Percentiles rank a stretch among this genome's conserved stretches.
Conservation (phyloP, 805 yeast species). For the Saccharomycopsis sp. region DNA sequence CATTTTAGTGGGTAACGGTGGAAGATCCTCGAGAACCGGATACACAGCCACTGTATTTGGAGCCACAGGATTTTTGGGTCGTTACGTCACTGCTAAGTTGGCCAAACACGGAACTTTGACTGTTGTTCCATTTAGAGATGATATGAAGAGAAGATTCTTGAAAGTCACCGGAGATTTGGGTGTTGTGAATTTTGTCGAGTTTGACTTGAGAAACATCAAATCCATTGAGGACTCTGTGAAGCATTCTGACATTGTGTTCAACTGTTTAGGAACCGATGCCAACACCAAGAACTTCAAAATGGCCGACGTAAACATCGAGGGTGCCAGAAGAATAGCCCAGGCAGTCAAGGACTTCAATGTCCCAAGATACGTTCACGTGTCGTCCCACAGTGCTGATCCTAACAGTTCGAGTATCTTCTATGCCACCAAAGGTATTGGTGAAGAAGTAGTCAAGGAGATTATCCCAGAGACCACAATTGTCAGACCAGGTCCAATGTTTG, state of each 20-base stretch:
- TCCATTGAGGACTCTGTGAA: constrained; percentile 72
- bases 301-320: constrained; percentile 79
- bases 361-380: constrained; percentile 71
- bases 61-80: constrained; percentile 72
- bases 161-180: constrained; percentile 85
- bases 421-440: constrained; percentile 77
- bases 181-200: constrained; percentile 76
- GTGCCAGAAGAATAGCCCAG: constrained; percentile 68
- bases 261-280: constrained; percentile 70
- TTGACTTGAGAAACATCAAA: constrained; percentile 70
- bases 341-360: constrained; percentile 65
- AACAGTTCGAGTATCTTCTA: constrained; percentile 62
- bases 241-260: constrained; percentile 76
- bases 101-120: constrained; percentile 79
- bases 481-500: constrained; percentile 77
- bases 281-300: constrained; percentile 73
- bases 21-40: constrained; percentile 80
- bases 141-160: constrained; percentile 66
- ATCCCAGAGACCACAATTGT: constrained; percentile 77
- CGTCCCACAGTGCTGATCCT: constrained; percentile 69
- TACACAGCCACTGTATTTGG: constrained; percentile 88
- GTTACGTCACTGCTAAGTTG: constrained; percentile 60
- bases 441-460: constrained; percentile 58
- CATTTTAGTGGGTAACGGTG: constrained; percentile 68
- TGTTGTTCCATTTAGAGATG: constrained; percentile 77